A percentile compares a stretch with the other conserved stretches of the same genome.
These are phyloP conservation scores for Solanum okadae DNA, from an alignment of 257 asterid species.

Conservation along the genomic window DNA sequence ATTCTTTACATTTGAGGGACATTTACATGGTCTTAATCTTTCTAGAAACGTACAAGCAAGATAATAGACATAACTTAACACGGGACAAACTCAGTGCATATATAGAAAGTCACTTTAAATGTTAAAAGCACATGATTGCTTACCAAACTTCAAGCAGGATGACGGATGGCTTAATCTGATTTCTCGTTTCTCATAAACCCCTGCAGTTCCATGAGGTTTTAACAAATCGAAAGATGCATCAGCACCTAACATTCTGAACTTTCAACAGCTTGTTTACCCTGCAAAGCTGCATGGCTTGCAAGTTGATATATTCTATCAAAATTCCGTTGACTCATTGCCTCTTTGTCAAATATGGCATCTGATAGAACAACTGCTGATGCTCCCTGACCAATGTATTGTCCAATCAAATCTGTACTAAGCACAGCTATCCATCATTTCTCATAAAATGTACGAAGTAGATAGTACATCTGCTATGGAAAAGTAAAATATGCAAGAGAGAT, in stretches of 20 bases:
- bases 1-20: not conserved
- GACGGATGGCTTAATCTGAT: not conserved
- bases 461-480: not conserved
- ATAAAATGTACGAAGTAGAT: not conserved
- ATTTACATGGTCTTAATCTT: not conserved
- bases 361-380: constrained; percentile 76
- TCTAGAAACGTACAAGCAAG: not conserved
- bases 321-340: constrained; percentile 36
- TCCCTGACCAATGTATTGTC: constrained; percentile 48
- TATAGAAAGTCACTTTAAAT: not conserved
- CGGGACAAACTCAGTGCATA: not conserved
- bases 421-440: not conserved
- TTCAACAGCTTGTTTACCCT: constrained; percentile 37
- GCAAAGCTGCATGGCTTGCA: constrained; percentile 39
- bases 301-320: constrained; percentile 38
- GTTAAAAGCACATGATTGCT: not conserved
- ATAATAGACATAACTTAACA: not conserved
- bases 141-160: not conserved
- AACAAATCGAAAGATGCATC: not conserved
- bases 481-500: not conserved
- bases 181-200: not conserved
- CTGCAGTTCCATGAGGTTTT: not conserved
- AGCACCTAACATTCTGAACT: constrained; percentile 16
- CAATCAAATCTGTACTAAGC: constrained; percentile 40
- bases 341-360: constrained; percentile 70